Evolutionary conservation across 768 basidiomycete species (phyloP).

Genomic region (Amanita rubescens): DNA sequence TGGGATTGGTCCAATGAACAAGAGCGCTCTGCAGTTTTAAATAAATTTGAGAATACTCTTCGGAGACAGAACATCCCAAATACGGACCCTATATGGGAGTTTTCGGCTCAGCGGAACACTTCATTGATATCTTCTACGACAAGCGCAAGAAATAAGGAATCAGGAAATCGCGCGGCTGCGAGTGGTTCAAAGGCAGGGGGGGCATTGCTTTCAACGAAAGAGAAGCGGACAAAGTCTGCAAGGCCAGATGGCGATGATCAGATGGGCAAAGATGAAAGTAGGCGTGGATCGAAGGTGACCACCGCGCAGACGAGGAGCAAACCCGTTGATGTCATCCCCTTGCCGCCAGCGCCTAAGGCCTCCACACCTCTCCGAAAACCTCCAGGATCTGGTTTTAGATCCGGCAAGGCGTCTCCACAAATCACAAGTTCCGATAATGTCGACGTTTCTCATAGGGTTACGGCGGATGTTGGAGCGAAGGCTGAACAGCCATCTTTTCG

Average conservation of each 20-base stretch:
- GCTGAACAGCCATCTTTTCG: not conserved
- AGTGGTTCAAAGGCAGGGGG: not conserved
- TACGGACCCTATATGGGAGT: slow-evolving; percentile 51
- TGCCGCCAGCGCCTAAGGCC: not conserved
- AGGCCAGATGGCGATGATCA: not conserved
- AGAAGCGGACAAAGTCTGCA: not conserved
- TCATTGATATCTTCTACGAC: not conserved
- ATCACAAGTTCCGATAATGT: slow-evolving; percentile 3
- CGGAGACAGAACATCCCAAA: slow-evolving; percentile 46
- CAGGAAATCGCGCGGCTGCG: not conserved
- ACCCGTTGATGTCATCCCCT: not conserved
- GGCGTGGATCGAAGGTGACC: not conserved
- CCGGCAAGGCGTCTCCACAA: slow-evolving; percentile 25
- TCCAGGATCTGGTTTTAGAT: slow-evolving; percentile 45
- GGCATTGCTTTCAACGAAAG: not conserved
- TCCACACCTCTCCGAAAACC: slow-evolving; percentile 16
- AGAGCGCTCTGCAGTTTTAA: slow-evolving; percentile 43
- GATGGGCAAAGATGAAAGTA: not conserved
- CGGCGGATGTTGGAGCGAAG: not conserved
- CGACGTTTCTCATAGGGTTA: not conserved
- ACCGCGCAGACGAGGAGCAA: not conserved
- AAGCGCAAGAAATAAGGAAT: not conserved
- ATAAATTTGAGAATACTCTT: slow-evolving; percentile 43
- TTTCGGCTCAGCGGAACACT: not conserved
- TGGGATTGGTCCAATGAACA: slow-evolving; percentile 43